phyloP scores from a whole-genome alignment of 345 rosid genomes.

The Ceriops tagal region DNA sequence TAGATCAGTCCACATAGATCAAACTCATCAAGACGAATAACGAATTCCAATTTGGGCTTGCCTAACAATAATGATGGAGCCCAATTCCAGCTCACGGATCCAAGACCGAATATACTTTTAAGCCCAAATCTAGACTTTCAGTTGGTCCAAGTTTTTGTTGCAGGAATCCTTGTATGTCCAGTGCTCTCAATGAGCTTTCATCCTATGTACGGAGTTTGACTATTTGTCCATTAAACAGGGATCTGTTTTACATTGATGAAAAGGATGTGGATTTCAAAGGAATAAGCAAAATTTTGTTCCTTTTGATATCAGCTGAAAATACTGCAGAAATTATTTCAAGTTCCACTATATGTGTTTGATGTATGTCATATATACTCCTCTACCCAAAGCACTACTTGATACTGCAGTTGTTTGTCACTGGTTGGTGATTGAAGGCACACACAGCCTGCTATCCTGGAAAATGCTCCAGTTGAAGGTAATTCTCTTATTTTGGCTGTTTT shows the following conservation, averaged over 20 bases:
- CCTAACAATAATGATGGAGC: no score
- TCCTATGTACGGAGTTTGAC: background rate
- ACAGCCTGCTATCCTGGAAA: constrained; percentile 78
- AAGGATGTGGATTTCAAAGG: constrained; percentile 68
- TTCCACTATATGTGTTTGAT: background rate
- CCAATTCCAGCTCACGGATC: no score
- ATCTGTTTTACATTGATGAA: constrained; percentile 69
- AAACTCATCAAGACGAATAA: no score
- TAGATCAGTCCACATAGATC: no score
- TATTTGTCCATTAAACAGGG: constrained; percentile 50
- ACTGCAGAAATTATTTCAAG: background rate
- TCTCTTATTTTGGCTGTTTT: constrained; percentile 8
- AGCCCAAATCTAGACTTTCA: constrained; percentile 65
- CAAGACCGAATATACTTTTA: no score
- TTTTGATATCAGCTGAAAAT: background rate
- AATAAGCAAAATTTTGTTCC: constrained; percentile 27
- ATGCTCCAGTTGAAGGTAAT: constrained; percentile 63
- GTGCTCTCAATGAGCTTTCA: background rate
- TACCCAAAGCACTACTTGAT: constrained; percentile 55
- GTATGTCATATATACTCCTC: constrained; percentile 55
- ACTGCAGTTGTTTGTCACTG: constrained; percentile 57
- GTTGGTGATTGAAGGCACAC: constrained; percentile 86
- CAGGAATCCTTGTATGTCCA: constrained; percentile 78
- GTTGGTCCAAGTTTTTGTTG: constrained; percentile 93
- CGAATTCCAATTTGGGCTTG: no score